Evolutionary conservation across 768 basidiomycete genomes (phyloP).

Genomic region (Nidularia pulvinata): DNA sequence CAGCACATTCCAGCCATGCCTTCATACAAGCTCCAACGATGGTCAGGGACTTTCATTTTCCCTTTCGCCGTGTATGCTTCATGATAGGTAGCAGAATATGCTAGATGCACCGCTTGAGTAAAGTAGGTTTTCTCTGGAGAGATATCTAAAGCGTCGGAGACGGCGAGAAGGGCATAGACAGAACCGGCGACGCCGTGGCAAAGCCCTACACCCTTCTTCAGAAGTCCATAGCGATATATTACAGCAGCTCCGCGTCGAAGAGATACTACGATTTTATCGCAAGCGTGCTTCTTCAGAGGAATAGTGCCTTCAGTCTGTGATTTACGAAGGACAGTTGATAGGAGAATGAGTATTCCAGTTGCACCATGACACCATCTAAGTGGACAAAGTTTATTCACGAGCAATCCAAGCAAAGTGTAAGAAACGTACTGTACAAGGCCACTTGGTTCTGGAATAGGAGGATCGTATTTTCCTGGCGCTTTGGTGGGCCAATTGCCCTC

Average conservation of each 20-base stretch:
- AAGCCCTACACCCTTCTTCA: conserved; percentile 58
- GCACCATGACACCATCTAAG: conserved; percentile 63
- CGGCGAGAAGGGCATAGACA: conserved; percentile 51
- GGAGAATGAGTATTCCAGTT: conserved; percentile 44
- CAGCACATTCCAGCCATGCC: conserved; percentile 60
- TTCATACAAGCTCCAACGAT: conserved; percentile 57
- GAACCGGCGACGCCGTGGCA: conserved; percentile 59
- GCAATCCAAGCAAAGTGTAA: background rate
- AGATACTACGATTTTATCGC: conserved; percentile 23
- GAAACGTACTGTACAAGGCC: conserved; percentile 47
- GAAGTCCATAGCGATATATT: conserved; percentile 46
- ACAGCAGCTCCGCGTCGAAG: conserved; percentile 36
- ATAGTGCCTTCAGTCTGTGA: conserved; percentile 14
- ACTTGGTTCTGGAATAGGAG: conserved; percentile 14
- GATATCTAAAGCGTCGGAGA: conserved; percentile 40
- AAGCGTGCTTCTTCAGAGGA: conserved; percentile 16
- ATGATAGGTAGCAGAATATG: conserved; percentile 37
- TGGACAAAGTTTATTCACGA: background rate
- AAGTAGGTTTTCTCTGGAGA: conserved; percentile 21
- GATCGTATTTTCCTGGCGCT: conserved; percentile 19
- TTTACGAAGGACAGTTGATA: conserved; percentile 40
- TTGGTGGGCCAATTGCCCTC: conserved; percentile 55
- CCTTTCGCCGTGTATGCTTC: conserved; percentile 27
- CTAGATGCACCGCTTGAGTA: conserved; percentile 43
- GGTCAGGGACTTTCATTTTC: conserved; percentile 46